Base-by-base conservation (phyloP, 257 asterid species). In the Cynanchum wilfordii region DNA sequence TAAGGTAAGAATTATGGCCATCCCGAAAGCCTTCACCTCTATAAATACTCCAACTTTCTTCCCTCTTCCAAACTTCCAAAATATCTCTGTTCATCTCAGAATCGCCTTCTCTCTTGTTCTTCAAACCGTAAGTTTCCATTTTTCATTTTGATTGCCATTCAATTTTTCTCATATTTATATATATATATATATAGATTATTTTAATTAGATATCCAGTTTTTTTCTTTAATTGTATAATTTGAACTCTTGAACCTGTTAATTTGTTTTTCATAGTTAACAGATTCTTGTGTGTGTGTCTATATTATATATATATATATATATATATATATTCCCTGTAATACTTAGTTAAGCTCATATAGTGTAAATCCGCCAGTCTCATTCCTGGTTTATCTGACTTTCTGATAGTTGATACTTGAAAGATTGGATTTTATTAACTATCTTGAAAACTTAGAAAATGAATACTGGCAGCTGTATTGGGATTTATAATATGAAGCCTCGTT, bases 401-500 rank as follows among this genome's bases (percentile, higher is more conserved):
- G 6, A 36, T 63, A 7, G 47, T 63, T 63, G 44, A 29, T 62
- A 17, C 27, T 63, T 45, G 64, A 66, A 73, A 71, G 73, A 40
- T 70, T 56, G 47, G 74, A 50, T 70, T 68, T 75, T 30, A 58
- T 55, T 58, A 62, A 19, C 38, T 47, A 54, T 57, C 24, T 57
- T 25, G 55, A 40, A 54, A 11, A 45, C 17, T 10, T 54, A 42
- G 51, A 69, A 77, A 77, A 87, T 90, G 96, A 83, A 72, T 73
- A 67, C 85, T 72, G 75, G 86, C 71, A 79, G 83, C 73, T 84
- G 87, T 79, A 69, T 89, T 77, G 94, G 89, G 27, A 57, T 86
- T 72, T 86, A 93, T 65, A 65, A 79, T 49, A 80, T 87, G 84
- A 85, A 74, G 68, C 97, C 97, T 55, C 75, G 89, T 81, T 77